phyloP scores from a whole-genome alignment of 495 filamentous ascomycete genomes.

The Niebla homalea region DNA sequence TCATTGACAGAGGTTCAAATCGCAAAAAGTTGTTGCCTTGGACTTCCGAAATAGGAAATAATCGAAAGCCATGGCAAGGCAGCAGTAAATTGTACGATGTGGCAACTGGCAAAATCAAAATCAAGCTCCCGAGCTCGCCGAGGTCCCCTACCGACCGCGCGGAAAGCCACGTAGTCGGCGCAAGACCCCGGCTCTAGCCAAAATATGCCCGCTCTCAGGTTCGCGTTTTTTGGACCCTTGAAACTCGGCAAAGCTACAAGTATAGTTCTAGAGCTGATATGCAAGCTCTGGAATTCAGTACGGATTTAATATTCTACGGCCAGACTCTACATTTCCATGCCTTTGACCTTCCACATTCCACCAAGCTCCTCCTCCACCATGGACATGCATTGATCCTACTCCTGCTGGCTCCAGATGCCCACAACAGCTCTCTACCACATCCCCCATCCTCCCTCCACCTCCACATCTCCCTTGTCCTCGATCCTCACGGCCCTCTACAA shows the following conservation, averaged over 20 bases:
- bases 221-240: too few relatives aligned
- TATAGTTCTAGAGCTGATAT: too few relatives aligned
- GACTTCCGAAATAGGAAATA: neutral
- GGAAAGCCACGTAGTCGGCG: too few relatives aligned
- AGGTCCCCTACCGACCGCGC: too few relatives aligned
- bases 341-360: neutral
- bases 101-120: constrained; percentile 3
- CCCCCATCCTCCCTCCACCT: constrained; percentile 11
- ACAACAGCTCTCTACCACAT: neutral
- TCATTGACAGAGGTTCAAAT: neutral
- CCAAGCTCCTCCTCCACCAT: neutral
- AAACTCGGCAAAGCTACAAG: too few relatives aligned
- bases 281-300: too few relatives aligned
- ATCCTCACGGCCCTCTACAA: neutral
- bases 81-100: constrained; percentile 13
- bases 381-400: neutral
- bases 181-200: too few relatives aligned
- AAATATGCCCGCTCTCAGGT: too few relatives aligned
- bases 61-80: constrained; percentile 4
- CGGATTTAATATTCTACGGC: too few relatives aligned
- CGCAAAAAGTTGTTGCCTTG: neutral
- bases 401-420: neutral
- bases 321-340: neutral
- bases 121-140: too few relatives aligned
- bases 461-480: neutral